These are phyloP conservation scores for Lactarius indigo DNA, from an alignment of 768 basidiomycete species.

Conservation along the genomic window DNA sequence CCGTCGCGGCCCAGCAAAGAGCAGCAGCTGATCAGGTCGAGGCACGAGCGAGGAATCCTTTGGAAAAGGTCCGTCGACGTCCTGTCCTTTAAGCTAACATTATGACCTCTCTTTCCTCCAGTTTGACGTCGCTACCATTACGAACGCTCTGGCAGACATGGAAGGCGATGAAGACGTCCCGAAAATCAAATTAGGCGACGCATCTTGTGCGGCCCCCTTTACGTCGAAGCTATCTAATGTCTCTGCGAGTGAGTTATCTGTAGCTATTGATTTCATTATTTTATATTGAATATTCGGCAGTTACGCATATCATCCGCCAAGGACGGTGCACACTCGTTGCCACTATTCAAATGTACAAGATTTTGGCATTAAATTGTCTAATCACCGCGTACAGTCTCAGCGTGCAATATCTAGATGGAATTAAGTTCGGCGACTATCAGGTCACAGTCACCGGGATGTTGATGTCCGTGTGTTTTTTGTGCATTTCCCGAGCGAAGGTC, in stretches of 20 bases:
- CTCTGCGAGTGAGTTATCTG: constrained; percentile 70
- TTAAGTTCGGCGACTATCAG: constrained; percentile 99
- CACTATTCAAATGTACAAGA: constrained; percentile 99
- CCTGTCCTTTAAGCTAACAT: neutral
- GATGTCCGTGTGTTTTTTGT: constrained; percentile 98
- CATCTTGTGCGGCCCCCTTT: constrained; percentile 97
- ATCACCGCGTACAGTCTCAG: constrained; percentile 98
- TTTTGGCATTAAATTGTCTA: constrained; percentile 93
- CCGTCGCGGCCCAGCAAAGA: constrained; percentile 83
- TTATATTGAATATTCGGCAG: constrained; percentile 36
- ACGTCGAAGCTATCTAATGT: constrained; percentile 99
- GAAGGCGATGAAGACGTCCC: constrained; percentile 94
- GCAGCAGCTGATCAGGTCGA: constrained; percentile 61
- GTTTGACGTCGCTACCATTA: constrained; percentile 79
- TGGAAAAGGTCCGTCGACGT: constrained; percentile 70
- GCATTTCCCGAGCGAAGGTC: constrained; percentile 96
- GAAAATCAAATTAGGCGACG: constrained; percentile 99
- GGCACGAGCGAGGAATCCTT: constrained; percentile 78
- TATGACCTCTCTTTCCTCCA: constrained; percentile 31
- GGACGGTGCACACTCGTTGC: constrained; percentile 98
- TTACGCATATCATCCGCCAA: constrained; percentile 96
- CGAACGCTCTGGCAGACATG: constrained; percentile 85
- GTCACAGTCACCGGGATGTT: constrained; percentile 94
- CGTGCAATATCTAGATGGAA: constrained; percentile 96
- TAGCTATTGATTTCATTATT: neutral